These are phyloP conservation scores for Anthostomella pinea DNA, from an alignment of 2,329 filamentous ascomycete genomes.

Conservation along the genomic window DNA sequence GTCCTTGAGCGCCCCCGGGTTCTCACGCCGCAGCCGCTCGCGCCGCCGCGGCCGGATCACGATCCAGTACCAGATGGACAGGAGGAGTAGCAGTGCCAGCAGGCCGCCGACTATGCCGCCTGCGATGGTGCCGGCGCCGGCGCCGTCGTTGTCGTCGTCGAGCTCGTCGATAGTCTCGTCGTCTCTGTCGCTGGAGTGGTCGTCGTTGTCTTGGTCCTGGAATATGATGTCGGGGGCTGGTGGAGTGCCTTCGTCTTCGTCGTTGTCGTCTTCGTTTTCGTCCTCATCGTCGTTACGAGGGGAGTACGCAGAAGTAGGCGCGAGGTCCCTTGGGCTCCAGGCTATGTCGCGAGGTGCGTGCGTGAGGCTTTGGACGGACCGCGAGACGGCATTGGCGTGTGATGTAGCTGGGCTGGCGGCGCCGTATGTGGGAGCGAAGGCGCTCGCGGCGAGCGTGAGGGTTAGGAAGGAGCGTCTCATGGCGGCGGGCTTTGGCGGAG, in stretches of 20 bases:
- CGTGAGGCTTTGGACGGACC: not conserved
- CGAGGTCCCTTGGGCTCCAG: too few relatives aligned
- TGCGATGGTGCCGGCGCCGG: constrained; percentile 8
- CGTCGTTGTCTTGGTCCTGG: not conserved
- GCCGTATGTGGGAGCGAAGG: not conserved
- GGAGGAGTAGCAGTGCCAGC: constrained; percentile 8
- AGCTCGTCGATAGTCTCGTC: not conserved
- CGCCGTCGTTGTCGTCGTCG: constrained; percentile 1
- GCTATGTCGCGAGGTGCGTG: too few relatives aligned
- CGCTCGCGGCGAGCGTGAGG: not conserved
- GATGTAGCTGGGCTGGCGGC: not conserved
- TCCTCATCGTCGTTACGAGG: too few relatives aligned
- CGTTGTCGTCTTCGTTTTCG: not conserved
- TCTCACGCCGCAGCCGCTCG: constrained; percentile 3
- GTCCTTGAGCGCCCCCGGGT: constrained; percentile 7
- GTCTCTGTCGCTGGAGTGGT: not conserved
- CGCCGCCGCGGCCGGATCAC: constrained; percentile 16
- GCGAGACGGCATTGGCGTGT: not conserved
- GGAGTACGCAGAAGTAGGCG: too few relatives aligned
- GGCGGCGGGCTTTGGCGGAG: too few relatives aligned
- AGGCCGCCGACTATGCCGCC: constrained; percentile 18
- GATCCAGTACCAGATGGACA: constrained; percentile 16
- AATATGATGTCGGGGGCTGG: not conserved
- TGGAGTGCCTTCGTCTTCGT: not conserved
- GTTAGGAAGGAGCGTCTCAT: not conserved